Evolutionary conservation across 768 basidiomycete genomes (phyloP).

Genomic region (Lentinula aciculospora): DNA sequence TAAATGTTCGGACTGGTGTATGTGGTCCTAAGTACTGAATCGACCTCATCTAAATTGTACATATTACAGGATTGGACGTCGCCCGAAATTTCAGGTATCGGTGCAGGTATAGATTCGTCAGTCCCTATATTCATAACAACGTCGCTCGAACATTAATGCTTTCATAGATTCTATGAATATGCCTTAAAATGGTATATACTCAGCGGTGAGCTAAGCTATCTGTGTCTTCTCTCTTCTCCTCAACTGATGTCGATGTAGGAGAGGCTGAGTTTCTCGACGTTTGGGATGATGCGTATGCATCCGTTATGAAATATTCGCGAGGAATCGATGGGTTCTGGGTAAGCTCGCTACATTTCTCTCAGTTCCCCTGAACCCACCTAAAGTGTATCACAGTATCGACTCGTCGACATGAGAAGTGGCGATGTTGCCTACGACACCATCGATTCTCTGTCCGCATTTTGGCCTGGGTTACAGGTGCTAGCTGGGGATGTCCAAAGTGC

Average conservation of each 20-base stretch:
- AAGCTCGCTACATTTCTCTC: constrained; percentile 13
- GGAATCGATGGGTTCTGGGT: constrained; percentile 88
- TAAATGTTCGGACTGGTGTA: constrained; percentile 80
- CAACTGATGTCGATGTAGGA: constrained; percentile 32
- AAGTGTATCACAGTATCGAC: constrained; percentile 59
- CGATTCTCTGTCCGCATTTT: constrained; percentile 96
- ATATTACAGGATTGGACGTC: constrained; percentile 65
- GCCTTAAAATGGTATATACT: constrained; percentile 89
- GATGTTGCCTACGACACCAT: constrained; percentile 70
- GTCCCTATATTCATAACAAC: not conserved
- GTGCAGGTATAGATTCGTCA: constrained; percentile 65
- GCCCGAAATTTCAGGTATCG: constrained; percentile 77
- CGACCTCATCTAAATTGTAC: constrained; percentile 8
- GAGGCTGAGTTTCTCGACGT: constrained; percentile 79
- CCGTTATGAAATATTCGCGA: constrained; percentile 81
- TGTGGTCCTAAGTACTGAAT: constrained; percentile 19
- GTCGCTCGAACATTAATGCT: constrained; percentile 17
- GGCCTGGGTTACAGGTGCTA: constrained; percentile 92
- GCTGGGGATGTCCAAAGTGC: constrained; percentile 85
- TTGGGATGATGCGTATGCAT: constrained; percentile 78
- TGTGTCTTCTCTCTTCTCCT: not conserved
- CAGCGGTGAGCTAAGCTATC: constrained; percentile 45
- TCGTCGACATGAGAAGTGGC: constrained; percentile 75
- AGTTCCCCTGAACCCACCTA: not conserved
- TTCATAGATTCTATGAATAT: constrained; percentile 73